Conservation (phyloP, 2,329 filamentous ascomycete species). For the Fusarium sacchari region DNA sequence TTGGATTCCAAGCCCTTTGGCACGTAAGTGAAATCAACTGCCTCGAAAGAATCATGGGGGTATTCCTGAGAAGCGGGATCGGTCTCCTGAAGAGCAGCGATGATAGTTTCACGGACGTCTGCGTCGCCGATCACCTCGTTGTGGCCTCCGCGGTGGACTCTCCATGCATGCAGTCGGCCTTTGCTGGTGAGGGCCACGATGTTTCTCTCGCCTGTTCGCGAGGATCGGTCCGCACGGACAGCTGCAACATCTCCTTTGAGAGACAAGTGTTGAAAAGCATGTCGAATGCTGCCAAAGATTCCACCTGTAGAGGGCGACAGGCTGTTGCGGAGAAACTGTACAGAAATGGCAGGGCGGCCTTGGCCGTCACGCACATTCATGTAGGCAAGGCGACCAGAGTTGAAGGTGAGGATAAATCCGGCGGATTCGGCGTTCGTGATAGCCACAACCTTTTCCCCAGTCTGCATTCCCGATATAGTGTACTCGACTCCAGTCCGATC, state of each 20-base stretch:
- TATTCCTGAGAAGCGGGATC: conserved; percentile 60
- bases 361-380: conserved; percentile 87
- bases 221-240: conserved; percentile 76
- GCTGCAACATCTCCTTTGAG: conserved; percentile 83
- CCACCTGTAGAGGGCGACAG: conserved; percentile 68
- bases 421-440: conserved; percentile 85
- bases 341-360: conserved; percentile 82
- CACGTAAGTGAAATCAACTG: conserved; percentile 83
- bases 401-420: conserved; percentile 87
- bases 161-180: conserved; percentile 86
- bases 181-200: conserved; percentile 81
- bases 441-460: conserved; percentile 79
- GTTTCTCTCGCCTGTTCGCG: conserved; percentile 83
- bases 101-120: conserved; percentile 73
- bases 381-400: conserved; percentile 86
- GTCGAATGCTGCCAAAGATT: conserved; percentile 83
- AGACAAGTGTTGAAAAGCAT: conserved; percentile 75
- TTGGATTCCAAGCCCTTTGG: conserved; percentile 62
- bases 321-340: conserved; percentile 77
- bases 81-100: conserved; percentile 67
- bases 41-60: conserved; percentile 70
- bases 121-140: conserved; percentile 78
- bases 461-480: conserved; percentile 76
- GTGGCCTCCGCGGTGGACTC: conserved; percentile 86
- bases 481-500: conserved; percentile 84